Percentiles rank a stretch among this genome's conserved stretches.
phyloP scores from a whole-genome alignment of 2,329 filamentous ascomycete genomes.

The Phialophora chinensis region DNA sequence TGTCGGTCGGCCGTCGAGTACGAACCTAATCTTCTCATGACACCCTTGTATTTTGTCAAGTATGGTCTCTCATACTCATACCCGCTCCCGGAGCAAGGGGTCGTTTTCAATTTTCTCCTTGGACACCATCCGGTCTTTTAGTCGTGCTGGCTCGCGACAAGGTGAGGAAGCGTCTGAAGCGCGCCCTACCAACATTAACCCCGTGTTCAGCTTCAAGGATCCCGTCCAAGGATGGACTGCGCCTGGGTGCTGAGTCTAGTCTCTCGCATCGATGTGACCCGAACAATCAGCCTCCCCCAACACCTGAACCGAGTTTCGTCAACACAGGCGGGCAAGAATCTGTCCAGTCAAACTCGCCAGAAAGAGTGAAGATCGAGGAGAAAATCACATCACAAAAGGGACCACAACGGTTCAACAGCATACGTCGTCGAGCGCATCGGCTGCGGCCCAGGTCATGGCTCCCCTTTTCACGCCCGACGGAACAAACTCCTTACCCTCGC shows the following conservation, averaged over 20 bases:
- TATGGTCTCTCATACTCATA: conserved; percentile 33
- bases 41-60: conserved; percentile 3
- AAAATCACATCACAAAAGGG: neutral
- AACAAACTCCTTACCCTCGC: conserved; percentile 20
- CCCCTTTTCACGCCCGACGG: conserved; percentile 24
- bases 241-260: conserved; percentile 29
- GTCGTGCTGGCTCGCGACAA: conserved; percentile 35
- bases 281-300: conserved; percentile 31
- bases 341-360: conserved; percentile 12
- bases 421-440: conserved; percentile 18
- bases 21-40: conserved; percentile 6
- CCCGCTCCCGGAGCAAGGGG: conserved; percentile 30
- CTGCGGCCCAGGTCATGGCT: conserved; percentile 39
- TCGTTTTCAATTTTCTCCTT: conserved; percentile 37
- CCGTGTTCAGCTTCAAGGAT: conserved; percentile 26
- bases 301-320: conserved; percentile 18
- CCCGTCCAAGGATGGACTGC: conserved; percentile 31
- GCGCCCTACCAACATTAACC: conserved; percentile 15
- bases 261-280: conserved; percentile 37
- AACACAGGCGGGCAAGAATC: conserved; percentile 1
- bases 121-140: conserved; percentile 33
- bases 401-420: conserved; percentile 10
- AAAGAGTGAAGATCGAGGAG: conserved; percentile 6
- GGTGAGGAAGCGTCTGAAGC: conserved; percentile 22
- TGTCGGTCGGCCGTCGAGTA: neutral